Conservation (phyloP, 352 stramenopile species). For the Globisporangium emineosum region DNA sequence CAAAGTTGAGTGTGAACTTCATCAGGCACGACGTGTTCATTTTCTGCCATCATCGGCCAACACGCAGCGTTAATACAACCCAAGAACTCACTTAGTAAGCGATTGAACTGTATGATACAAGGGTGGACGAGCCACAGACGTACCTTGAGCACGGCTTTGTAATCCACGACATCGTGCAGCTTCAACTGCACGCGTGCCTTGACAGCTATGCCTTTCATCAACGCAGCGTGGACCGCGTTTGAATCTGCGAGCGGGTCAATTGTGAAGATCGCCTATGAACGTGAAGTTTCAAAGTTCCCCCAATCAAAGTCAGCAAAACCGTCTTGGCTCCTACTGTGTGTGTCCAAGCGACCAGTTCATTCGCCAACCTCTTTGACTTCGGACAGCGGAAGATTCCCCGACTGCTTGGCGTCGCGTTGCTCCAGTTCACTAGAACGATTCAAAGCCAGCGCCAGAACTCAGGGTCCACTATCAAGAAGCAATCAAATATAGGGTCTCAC, state of each 20-base stretch:
- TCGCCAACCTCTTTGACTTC: constrained; percentile 24
- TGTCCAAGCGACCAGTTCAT: not conserved
- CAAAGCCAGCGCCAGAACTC: not conserved
- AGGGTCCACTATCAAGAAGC: not conserved
- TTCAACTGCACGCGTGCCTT: constrained; percentile 40
- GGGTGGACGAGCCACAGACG: not conserved
- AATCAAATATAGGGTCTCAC: constrained; percentile 26
- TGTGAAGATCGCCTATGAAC: constrained; percentile 32
- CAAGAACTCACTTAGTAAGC: not conserved
- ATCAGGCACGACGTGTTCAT: constrained; percentile 68
- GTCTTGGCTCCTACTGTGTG: not conserved
- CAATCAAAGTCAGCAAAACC: not conserved
- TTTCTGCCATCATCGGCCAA: constrained; percentile 27
- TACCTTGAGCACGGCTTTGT: constrained; percentile 54
- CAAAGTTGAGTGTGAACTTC: constrained; percentile 79
- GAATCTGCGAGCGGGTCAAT: constrained; percentile 53
- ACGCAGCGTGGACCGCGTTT: constrained; percentile 23
- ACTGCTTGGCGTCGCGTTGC: constrained; percentile 39
- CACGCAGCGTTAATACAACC: constrained; percentile 2
- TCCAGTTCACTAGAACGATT: constrained; percentile 44
- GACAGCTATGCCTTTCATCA: constrained; percentile 41
- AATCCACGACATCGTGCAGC: constrained; percentile 53
- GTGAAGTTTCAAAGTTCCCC: not conserved
- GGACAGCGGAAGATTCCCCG: constrained; percentile 40
- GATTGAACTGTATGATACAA: too few relatives aligned